Base-by-base conservation (phyloP, 257 asterid species). In the Fraxinus americana region DNA sequence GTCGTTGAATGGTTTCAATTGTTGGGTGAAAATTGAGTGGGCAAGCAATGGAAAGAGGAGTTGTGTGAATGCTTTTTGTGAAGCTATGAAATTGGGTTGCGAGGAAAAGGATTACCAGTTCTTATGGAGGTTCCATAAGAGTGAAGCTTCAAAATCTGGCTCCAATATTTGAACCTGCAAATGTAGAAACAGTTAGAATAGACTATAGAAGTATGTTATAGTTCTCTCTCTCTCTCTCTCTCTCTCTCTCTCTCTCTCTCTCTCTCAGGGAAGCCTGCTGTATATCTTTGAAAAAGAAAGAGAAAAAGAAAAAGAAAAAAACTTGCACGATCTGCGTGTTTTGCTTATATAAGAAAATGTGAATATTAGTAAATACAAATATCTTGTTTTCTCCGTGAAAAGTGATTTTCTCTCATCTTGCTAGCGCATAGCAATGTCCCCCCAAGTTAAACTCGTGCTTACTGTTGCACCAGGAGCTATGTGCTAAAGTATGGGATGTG, bases 21-120 rank as follows among this genome's bases (percentile, higher is more conserved):
- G 97, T 50, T 63, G 83, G 84, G 99, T 85, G 76, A 83, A 75
- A 80, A 96, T 96, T 32, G 96, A 89, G 69, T 96, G 99, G 99
- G 94, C 88, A 32, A 78, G 83, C 9, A 57, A 91, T 45, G 95
- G 92, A 77, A 77, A 81, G 80, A 93, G 81, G 82, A 84, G 77
- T 7, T 21, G 82, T 9, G 93, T 90, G 25, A 67, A 84, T 66
- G 97, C 93, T 5, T 77, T 48, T 57, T 87, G 96, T 67, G 78
- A 82, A 1, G 97, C 81, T 0, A 85, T 79, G 59, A 91, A 83
- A 70, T 76, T 96, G 66, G 94, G 69, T 8, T 92, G 92, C 9
- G 82, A 80, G 75, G 84, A 82, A 3, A 93, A 90, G 76, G 93
- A 92, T 74, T 95, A 89, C 48, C 86, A 87, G 82, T 89, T 93